Conservation (phyloP, 176 grass and related monocot species). For the Coix lacrymajobi region DNA sequence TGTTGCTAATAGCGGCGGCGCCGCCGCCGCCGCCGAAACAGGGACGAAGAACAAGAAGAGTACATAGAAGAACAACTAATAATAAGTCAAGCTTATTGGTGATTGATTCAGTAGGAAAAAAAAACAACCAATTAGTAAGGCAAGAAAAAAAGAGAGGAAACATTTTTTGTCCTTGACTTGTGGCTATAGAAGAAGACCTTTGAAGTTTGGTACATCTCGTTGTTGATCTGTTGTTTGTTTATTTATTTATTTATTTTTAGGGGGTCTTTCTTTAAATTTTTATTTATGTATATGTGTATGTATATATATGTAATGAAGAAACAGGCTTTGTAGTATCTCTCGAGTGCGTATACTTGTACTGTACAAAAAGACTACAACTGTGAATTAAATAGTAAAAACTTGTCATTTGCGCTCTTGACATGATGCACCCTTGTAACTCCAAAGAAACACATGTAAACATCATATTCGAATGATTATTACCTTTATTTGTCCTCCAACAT, state of each 20-base stretch:
- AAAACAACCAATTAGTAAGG: neutral
- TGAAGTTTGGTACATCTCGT: neutral
- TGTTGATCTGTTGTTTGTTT: neutral
- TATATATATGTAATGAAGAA: neutral
- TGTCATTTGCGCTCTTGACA: neutral
- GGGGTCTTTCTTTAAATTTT: neutral
- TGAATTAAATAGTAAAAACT: neutral
- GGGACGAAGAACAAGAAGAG: neutral
- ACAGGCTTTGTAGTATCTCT: neutral
- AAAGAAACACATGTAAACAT: neutral
- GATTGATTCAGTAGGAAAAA: neutral
- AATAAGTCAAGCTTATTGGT: neutral
- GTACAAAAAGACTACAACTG: neutral
- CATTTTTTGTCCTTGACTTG: neutral
- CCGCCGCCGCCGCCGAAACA: fast-evolving
- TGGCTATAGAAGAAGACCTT: neutral
- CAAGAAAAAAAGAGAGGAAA: neutral
- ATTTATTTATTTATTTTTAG: neutral
- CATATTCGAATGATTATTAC: neutral
- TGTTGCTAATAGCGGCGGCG: too few relatives aligned
- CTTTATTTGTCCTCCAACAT: too few relatives aligned
- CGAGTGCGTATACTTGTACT: neutral
- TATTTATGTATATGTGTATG: neutral
- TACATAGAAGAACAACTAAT: neutral
- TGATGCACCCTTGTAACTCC: neutral